Evolutionary conservation across 345 rosid genomes (phyloP).

Genomic region (Eucalyptus albens): DNA sequence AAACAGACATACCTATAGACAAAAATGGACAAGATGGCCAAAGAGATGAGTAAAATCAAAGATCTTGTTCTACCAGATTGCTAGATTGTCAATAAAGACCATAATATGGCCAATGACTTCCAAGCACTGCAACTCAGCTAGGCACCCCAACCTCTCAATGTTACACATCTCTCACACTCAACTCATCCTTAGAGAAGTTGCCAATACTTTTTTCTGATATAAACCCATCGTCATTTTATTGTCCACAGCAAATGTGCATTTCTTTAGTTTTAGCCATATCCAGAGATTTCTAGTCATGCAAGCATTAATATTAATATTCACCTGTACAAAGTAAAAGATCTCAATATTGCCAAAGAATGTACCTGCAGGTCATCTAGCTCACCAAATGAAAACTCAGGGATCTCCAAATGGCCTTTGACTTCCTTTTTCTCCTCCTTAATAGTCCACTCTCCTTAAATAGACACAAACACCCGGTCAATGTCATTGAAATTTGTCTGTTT

Average conservation of each 20-base stretch:
- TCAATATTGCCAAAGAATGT: not conserved
- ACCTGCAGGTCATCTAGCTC: slow-evolving; percentile 97
- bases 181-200: not conserved
- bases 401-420: slow-evolving; percentile 55
- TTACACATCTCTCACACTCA: not conserved
- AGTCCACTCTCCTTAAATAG: slow-evolving; percentile 68
- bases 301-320: not conserved
- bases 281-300: not conserved
- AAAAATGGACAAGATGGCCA: not conserved
- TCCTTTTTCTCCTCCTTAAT: slow-evolving; percentile 44
- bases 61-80: not conserved
- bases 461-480: not conserved
- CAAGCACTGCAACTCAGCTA: not conserved
- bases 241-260: not conserved
- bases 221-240: not conserved
- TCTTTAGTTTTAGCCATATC: not conserved
- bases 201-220: not conserved
- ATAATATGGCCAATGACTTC: not conserved
- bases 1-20: not conserved
- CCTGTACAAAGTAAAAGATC: not conserved
- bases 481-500: not conserved
- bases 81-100: not conserved
- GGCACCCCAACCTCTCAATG: not conserved
- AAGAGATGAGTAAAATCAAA: not conserved
- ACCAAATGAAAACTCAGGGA: slow-evolving; percentile 82